These are phyloP conservation scores for Pyrus pyrifolia DNA, from an alignment of 306 rosid species.

Conservation along the genomic window DNA sequence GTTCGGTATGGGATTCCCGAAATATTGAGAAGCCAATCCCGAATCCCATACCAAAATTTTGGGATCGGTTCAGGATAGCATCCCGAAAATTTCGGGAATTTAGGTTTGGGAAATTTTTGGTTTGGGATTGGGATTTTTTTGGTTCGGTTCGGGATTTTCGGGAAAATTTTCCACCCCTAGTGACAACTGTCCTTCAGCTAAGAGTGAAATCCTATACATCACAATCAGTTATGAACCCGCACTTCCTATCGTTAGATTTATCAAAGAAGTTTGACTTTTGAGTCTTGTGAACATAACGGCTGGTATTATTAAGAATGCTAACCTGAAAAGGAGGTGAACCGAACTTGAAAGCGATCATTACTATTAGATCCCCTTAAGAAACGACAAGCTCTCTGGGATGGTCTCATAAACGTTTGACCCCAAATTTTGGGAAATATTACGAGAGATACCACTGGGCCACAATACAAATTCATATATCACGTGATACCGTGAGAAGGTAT, in stretches of 20 bases:
- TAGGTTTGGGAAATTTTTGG: too few relatives aligned
- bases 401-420: slow-evolving; percentile 21
- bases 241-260: neutral
- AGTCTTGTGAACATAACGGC: neutral
- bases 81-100: too few relatives aligned
- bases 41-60: too few relatives aligned
- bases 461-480: slow-evolving; percentile 35
- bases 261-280: neutral
- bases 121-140: too few relatives aligned
- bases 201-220: neutral
- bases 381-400: slow-evolving; percentile 52
- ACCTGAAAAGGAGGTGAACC: slow-evolving; percentile 18
- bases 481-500: slow-evolving; percentile 35
- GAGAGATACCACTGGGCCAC: slow-evolving; percentile 36
- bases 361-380: slow-evolving; percentile 40
- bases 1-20: too few relatives aligned
- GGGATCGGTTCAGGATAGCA: too few relatives aligned
- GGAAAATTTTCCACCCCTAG: too few relatives aligned
- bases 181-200: slow-evolving; percentile 65
- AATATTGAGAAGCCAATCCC: too few relatives aligned
- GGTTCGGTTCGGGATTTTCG: too few relatives aligned
- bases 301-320: neutral
- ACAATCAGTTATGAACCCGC: neutral
- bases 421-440: slow-evolving; percentile 23
- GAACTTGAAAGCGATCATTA: slow-evolving; percentile 32